phyloP scores from a whole-genome alignment of 2,329 filamentous ascomycete genomes.

The Arthrobotrys megalospora region DNA sequence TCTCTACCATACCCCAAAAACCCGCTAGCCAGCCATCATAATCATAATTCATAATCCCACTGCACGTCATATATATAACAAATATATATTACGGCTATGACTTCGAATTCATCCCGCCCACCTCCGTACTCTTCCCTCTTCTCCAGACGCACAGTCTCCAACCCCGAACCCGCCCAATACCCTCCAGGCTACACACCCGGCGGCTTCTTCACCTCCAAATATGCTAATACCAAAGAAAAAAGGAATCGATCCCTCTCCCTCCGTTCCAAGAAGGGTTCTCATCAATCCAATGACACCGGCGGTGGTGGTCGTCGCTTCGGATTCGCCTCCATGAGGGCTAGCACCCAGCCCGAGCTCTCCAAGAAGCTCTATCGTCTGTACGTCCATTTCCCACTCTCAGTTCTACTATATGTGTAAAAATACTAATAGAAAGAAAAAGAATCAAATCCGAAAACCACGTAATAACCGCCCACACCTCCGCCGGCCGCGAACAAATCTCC shows the following conservation, averaged over 20 bases:
- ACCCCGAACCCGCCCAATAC: slow-evolving; percentile 26
- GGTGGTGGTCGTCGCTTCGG: slow-evolving; percentile 78
- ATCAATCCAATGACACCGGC: slow-evolving; percentile 65
- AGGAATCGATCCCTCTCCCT: slow-evolving; percentile 83
- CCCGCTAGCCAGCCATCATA: too few species aligned
- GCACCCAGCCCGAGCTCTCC: slow-evolving; percentile 87
- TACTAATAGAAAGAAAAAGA: slow-evolving; percentile 7
- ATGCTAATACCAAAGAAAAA: slow-evolving; percentile 40
- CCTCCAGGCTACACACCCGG: slow-evolving; percentile 41
- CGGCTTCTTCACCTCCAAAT: slow-evolving; percentile 54
- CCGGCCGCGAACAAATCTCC: slow-evolving; percentile 84
- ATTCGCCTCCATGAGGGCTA: slow-evolving; percentile 86
- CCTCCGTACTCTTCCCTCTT: slow-evolving; percentile 53
- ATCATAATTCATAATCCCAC: background rate
- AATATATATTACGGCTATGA: slow-evolving; percentile 6
- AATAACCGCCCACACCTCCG: slow-evolving; percentile 85
- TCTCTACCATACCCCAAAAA: background rate
- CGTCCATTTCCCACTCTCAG: background rate
- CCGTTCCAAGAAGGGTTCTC: slow-evolving; percentile 74
- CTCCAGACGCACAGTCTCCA: slow-evolving; percentile 29
- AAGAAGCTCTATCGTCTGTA: slow-evolving; percentile 85
- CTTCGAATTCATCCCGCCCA: slow-evolving; percentile 6
- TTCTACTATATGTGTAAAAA: background rate
- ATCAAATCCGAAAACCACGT: slow-evolving; percentile 96
- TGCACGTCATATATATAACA: slow-evolving; percentile 23